Evolutionary conservation across 2,329 filamentous ascomycete genomes (phyloP), one percentile per base, ranked within the genome.

Genomic region (Colletotrichum tabaci): DNA sequence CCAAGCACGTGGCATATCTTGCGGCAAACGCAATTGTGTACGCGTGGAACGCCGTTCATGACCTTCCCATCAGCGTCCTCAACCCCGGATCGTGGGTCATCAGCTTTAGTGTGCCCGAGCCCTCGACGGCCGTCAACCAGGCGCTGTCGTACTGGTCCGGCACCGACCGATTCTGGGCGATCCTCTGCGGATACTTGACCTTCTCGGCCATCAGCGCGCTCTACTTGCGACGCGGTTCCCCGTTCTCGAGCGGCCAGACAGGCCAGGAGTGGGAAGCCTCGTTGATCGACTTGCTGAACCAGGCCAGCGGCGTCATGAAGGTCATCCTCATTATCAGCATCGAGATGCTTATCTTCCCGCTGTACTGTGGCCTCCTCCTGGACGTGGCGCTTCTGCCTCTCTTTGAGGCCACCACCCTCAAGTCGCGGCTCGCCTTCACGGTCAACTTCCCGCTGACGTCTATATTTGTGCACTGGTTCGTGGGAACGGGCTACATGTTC

Each of bases 401-500:
- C 0, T 99, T 99, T 79, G 92, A 94, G 74, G 87, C 91, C 73
- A 92, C 94, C 0, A 95, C 93, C 0, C 82, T 98, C 62, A 88
- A 88, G 74, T 94, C 94, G 9, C 90, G 96, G 26, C 84, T 97
- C 62, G 84, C 90, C 4, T 99, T 98, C 77, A 94, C 94, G 2
- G 85, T 90, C 66, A 87, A 90, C 72, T 94, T 92, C 72, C 96
- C 96, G 0, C 88, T 96, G 75, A 98, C 95, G 0, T 98, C 96
- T 16, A 90, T 97, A 16, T 99, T 99, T 80, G 93, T 98, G 63
- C 96, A 99, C 81, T 99, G 96, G 96, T 99, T 99, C 79, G 92
- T 98, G 67, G 96, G 96, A 60, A 99, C 96, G 4, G 97, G 95
- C 74, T 99, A 99, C 82, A 99, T 99, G 97, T 99, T 99, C 84